Evolutionary conservation across 192 early-diverging fungal species (phyloP), one percentile per base, ranked within the genome.

Genomic region (Lobosporangium transversale): DNA sequence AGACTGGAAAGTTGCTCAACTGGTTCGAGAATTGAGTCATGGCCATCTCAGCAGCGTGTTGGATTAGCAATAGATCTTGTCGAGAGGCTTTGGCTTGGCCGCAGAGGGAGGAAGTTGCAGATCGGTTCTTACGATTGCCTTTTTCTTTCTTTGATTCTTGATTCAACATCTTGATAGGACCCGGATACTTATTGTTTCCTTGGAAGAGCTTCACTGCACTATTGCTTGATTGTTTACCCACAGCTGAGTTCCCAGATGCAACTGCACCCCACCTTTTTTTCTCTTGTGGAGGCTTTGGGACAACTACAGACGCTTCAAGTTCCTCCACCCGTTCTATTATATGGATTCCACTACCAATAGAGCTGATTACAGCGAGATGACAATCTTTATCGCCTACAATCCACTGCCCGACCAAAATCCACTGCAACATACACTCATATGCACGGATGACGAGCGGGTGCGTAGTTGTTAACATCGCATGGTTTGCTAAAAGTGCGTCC

Each of bases 331-430:
- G 68, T 45, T 89, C 89, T 20, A 87, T 62, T 18, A 94, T 73
- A 17, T 86, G 80, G 23, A 94, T 89, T 5, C 93, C 94, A 32
- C 82, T 85, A 60, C 87, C 85, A 30, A 94, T 82, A 3, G 91
- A 90, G 11, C 82, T 70, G 36, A 94, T 85, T 0, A 94, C 90
- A 12, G 84, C 85, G 26, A 81, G 78, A 35, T 88, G 83, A 52
- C 88, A 91, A 36, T 90, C 88, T 45, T 78, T 84, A 53, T 95
- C 93, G 53, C 87, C 84, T 2, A 87, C 76, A 37, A 95, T 93
- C 93, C 93, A 94, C 33, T 91, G 81, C 10, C 90, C 92, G 31
- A 86, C 66, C 20, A 94, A 59, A 9, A 88, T 84, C 92, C 94
- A 95, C 37, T 85, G 85, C 27, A 89, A 82, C 81, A 94, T 85